Conservation (phyloP, 306 rosid species). For the Cyclanthera cordifolia region DNA sequence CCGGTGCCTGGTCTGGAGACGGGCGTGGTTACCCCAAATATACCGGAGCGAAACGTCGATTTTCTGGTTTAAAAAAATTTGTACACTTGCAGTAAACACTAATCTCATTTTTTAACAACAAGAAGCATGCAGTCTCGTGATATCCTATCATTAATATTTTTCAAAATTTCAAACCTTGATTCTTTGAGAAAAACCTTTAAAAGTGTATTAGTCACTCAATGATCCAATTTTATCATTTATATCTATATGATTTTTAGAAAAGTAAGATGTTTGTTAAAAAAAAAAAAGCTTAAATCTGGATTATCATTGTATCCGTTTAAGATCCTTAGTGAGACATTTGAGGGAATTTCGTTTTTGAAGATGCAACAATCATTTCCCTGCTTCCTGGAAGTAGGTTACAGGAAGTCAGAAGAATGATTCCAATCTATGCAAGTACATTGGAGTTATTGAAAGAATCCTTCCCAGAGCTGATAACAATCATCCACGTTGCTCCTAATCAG, state of each 20-base stretch:
- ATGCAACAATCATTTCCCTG: conserved; percentile 62
- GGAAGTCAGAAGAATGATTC: conserved; percentile 76
- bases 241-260: not conserved
- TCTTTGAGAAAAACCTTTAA: not conserved
- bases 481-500: conserved; percentile 69
- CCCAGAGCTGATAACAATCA: conserved; percentile 45
- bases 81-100: too few relatives aligned
- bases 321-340: not conserved
- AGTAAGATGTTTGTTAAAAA: not conserved
- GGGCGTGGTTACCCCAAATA: too few relatives aligned
- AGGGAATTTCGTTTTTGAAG: conserved; percentile 31
- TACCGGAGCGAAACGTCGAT: too few relatives aligned
- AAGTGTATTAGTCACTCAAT: not conserved
- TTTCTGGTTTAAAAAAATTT: too few relatives aligned
- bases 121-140: too few relatives aligned
- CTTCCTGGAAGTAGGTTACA: conserved; percentile 98
- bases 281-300: not conserved
- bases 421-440: conserved; percentile 49
- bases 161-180: not conserved
- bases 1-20: too few relatives aligned
- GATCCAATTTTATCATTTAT: not conserved
- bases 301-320: not conserved
- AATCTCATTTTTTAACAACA: too few relatives aligned
- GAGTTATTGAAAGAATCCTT: conserved; percentile 34
- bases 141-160: conserved; percentile 1